Base-by-base conservation (phyloP, 352 stramenopile genomes). In the Lagenidium giganteum region DNA sequence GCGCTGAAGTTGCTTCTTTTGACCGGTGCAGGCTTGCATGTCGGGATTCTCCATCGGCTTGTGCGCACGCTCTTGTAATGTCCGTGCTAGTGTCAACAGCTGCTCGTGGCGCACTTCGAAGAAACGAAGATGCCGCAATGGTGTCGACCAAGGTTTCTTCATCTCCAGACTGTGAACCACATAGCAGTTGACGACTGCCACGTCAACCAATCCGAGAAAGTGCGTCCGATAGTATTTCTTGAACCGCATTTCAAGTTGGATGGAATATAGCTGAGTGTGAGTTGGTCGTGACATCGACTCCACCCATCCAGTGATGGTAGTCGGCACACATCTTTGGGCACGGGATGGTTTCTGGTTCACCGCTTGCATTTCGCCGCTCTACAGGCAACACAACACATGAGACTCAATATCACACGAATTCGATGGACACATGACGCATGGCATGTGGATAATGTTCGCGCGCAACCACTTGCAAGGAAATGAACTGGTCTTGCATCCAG, bases 241-340 rank as follows among this genome's bases (percentile, higher is more conserved):
- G 16, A 43, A 43, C 12, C 36, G 33, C 16, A 47, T 43, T 0
- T 32, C 17, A 2, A 59, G 18, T 16, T 59, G 54, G 0, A 59
- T 2, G 11, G 32, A 52, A 12, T 51, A 58, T 0, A 37, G 13
- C 42, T 63, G 36, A 63, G 39, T 3, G 35, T 28, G 21, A 62
- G 46, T 25, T 62, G 53, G 31, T 62, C 53, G 33, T 51, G 42
- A 63, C 14, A 24, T 63, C 42, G 12, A 63, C 54, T 28, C 51
- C 42, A 17, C 47, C 55, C 49, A 60, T 64, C 37, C 42, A 60
- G 14, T 31, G 21, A 8, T 60, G 56, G 14, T 60, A 60, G 34
- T 59, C 49, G 3, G n/a, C 22, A 5, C n/a, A 54, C 39, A 3
- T 47, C 22, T 14, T 45, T 55, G 8, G 54, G 47, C 11, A 27